These are phyloP conservation scores for Xylaria acuta DNA, from an alignment of 495 filamentous ascomycete genomes.

Conservation along the genomic window DNA sequence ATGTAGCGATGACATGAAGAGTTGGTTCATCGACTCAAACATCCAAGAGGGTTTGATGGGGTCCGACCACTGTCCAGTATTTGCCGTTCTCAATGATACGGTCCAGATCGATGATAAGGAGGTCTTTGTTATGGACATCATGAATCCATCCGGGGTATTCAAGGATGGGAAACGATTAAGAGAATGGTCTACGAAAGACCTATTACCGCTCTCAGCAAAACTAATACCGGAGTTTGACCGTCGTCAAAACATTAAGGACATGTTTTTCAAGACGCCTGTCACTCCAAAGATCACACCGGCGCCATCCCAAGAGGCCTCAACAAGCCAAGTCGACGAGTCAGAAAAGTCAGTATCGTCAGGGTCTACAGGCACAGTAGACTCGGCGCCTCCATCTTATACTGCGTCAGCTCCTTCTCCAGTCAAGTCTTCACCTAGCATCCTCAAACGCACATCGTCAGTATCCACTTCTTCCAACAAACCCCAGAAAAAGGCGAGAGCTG, in stretches of 20 bases:
- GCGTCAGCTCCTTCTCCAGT: constrained; percentile 28
- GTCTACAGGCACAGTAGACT: constrained; percentile 23
- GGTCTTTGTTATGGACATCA: constrained; percentile 69
- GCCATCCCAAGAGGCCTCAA: constrained; percentile 29
- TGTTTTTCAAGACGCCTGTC: constrained; percentile 72
- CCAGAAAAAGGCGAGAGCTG: constrained; percentile 49
- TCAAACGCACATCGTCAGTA: constrained; percentile 46
- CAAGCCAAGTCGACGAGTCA: constrained; percentile 11
- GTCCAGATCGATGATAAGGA: constrained; percentile 58
- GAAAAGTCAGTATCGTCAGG: not conserved
- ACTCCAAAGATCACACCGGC: constrained; percentile 26
- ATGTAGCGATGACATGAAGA: constrained; percentile 77
- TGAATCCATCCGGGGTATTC: constrained; percentile 83
- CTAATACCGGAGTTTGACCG: constrained; percentile 87
- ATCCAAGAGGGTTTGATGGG: constrained; percentile 96
- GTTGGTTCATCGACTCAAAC: constrained; percentile 86
- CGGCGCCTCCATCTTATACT: constrained; percentile 27
- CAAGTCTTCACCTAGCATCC: constrained; percentile 27
- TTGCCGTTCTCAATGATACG: constrained; percentile 71
- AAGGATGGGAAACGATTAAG: constrained; percentile 68
- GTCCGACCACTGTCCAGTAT: constrained; percentile 97
- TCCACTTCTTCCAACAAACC: constrained; percentile 36
- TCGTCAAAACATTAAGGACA: constrained; percentile 86
- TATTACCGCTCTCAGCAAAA: constrained; percentile 77
- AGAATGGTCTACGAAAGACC: constrained; percentile 69